Conservation (phyloP, 345 rosid genomes). For the Euphorbia peplus region DNA sequence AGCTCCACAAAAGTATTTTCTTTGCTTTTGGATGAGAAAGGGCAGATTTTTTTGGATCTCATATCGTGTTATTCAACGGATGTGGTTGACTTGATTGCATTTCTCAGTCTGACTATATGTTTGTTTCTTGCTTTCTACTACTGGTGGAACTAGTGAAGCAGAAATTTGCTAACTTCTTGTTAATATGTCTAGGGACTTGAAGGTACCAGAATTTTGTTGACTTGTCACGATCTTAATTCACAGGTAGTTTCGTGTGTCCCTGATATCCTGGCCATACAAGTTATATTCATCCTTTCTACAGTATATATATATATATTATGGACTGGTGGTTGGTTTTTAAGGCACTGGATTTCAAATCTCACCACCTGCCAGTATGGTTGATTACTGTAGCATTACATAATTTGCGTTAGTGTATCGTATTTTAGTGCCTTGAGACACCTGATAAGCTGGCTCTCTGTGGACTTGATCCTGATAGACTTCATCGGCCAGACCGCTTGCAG, state of each 20-base stretch:
- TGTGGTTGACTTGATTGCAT: background rate
- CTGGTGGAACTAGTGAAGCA: background rate
- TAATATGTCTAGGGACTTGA: constrained; percentile 56
- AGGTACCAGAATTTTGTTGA: constrained; percentile 59
- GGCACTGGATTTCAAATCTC: background rate
- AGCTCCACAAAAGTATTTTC: background rate
- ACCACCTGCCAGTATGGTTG: background rate
- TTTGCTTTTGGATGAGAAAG: constrained; percentile 10
- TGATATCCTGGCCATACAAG: constrained; percentile 14
- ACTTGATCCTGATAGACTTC: constrained; percentile 67
- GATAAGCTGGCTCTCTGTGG: constrained; percentile 76
- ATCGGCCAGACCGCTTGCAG: constrained; percentile 82
- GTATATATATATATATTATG: too few relatives aligned
- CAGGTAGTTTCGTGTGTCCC: constrained; percentile 43
- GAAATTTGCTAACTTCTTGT: constrained; percentile 15
- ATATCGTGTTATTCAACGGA: background rate
- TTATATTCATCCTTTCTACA: constrained; percentile 7
- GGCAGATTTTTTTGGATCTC: constrained; percentile 4
- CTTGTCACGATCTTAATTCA: constrained; percentile 62
- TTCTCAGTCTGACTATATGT: background rate
- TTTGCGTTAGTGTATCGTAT: constrained; percentile 15
- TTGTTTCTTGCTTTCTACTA: background rate
- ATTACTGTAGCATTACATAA: background rate
- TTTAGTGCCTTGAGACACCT: constrained; percentile 69
- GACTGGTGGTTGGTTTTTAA: too few relatives aligned